Conservation (phyloP, 306 rosid genomes). For the Prunus armeniaca region DNA sequence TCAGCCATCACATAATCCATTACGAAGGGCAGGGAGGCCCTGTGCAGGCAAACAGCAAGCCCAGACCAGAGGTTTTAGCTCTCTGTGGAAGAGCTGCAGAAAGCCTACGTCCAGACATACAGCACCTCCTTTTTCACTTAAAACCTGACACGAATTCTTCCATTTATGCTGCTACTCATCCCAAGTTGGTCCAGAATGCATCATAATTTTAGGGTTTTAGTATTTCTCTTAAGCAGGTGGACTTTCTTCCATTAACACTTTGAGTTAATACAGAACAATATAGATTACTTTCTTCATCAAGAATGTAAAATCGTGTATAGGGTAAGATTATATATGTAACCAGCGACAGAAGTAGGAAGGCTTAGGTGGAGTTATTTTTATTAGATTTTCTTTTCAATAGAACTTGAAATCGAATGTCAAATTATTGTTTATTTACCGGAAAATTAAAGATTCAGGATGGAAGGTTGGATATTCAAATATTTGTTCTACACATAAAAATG, state of each 20-base stretch:
- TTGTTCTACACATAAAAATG: not conserved
- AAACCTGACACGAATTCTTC: constrained; percentile 76
- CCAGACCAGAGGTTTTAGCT: constrained; percentile 76
- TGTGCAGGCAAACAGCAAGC: constrained; percentile 82
- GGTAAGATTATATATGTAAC: not conserved
- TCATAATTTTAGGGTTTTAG: constrained; percentile 21
- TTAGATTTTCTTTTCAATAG: not conserved
- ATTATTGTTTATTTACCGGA: not conserved
- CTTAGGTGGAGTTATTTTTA: not conserved
- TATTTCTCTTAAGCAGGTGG: not conserved
- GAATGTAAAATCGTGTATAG: not conserved
- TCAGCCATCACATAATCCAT: constrained; percentile 85
- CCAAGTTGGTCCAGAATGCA: constrained; percentile 69
- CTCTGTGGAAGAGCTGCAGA: constrained; percentile 72
- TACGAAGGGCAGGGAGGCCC: constrained; percentile 99
- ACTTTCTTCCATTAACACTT: not conserved
- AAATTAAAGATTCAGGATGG: too few relatives aligned
- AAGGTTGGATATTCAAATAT: too few relatives aligned
- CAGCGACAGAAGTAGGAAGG: not conserved
- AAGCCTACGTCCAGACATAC: constrained; percentile 80
- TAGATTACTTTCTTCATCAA: not conserved
- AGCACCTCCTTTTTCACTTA: constrained; percentile 85
- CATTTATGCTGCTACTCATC: constrained; percentile 77
- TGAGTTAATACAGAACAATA: not conserved
- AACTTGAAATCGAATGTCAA: not conserved